phyloP scores from a whole-genome alignment of 495 filamentous ascomycete species.

The Lophiostoma macrostomum region DNA sequence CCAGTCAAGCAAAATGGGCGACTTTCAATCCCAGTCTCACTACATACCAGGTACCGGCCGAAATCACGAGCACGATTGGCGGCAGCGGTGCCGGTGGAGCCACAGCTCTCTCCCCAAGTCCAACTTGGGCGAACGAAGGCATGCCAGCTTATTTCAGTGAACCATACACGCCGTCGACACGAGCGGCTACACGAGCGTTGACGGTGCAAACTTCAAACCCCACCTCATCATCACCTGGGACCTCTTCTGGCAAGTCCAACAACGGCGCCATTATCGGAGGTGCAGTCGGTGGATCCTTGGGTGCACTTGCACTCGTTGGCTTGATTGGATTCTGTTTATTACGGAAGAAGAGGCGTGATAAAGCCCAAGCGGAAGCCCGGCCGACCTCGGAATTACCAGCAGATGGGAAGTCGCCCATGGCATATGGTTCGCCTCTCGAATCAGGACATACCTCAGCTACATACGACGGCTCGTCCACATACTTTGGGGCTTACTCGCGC shows the following conservation, averaged over 20 bases:
- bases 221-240: neutral
- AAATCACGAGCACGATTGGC: conserved; percentile 44
- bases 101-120: neutral
- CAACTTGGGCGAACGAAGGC: conserved; percentile 4
- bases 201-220: neutral
- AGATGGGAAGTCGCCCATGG: no score
- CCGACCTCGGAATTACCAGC: no score
- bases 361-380: no score
- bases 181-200: conserved; percentile 7
- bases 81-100: conserved; percentile 30
- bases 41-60: conserved; percentile 44
- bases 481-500: no score
- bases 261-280: neutral
- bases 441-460: no score
- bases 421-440: no score
- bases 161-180: conserved; percentile 1
- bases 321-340: no score
- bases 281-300: neutral
- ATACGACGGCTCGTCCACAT: no score
- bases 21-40: conserved; percentile 40
- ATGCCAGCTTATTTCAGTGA: conserved; percentile 1
- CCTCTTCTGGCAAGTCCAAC: neutral
- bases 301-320: neutral
- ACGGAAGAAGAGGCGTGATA: no score
- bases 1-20: conserved; percentile 41